Percentiles rank a stretch among this genome's conserved stretches.
Conservation (phyloP, 345 rosid species). For the Clausena lansium region DNA sequence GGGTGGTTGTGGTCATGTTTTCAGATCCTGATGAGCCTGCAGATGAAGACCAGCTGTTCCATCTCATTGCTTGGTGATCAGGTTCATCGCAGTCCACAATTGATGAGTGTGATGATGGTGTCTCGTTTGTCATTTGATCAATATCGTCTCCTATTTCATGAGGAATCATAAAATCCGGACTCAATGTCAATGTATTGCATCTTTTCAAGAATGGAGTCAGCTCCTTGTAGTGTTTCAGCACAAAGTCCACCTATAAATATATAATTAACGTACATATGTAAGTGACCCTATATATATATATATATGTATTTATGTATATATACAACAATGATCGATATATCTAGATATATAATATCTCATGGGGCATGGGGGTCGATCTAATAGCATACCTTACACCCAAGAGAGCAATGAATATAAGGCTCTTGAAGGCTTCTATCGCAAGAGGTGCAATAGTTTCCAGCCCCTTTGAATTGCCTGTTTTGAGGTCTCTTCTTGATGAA, state of each 20-base stretch:
- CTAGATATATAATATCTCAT: too few species aligned
- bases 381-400: constrained; percentile 79
- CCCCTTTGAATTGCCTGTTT: constrained; percentile 87
- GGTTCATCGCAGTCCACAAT: constrained; percentile 72
- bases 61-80: constrained; percentile 12
- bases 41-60: constrained; percentile 61
- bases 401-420: constrained; percentile 88
- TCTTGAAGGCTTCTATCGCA: constrained; percentile 97
- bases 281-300: too few species aligned
- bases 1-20: constrained; percentile 34
- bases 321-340: too few species aligned
- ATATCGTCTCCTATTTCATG: constrained; percentile 70
- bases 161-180: constrained; percentile 88
- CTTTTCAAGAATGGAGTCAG: constrained; percentile 58
- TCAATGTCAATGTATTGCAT: constrained; percentile 67
- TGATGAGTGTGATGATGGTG: constrained; percentile 63
- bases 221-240: constrained; percentile 73
- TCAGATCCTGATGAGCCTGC: constrained; percentile 61
- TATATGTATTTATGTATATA: too few species aligned
- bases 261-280: too few species aligned
- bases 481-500: constrained; percentile 97
- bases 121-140: constrained; percentile 44
- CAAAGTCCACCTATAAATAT: constrained; percentile 70
- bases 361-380: too few species aligned
- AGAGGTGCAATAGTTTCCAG: constrained; percentile 87